phyloP scores from a whole-genome alignment of 768 basidiomycete species.

The Mycena alexandri region DNA sequence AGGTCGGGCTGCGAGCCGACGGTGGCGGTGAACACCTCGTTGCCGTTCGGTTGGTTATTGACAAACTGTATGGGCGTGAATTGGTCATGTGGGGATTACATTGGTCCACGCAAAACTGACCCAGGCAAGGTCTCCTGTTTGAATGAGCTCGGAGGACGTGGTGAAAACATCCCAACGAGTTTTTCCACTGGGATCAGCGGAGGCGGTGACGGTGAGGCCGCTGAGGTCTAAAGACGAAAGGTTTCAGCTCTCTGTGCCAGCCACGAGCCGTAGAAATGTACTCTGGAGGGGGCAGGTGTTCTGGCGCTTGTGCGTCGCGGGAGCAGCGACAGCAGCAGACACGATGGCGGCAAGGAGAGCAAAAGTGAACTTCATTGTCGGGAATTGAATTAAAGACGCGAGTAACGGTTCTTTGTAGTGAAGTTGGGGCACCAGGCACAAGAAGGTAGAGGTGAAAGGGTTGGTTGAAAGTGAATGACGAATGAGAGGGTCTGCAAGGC shows the following conservation, averaged over 20 bases:
- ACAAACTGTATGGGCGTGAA: conserved; percentile 2
- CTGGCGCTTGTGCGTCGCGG: conserved; percentile 26
- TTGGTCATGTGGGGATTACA: background rate
- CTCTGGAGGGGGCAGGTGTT: conserved; percentile 26
- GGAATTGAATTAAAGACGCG: background rate
- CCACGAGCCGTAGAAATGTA: background rate
- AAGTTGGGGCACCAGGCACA: conserved; percentile 14
- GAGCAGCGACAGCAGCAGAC: conserved; percentile 23
- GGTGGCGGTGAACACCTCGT: conserved; percentile 33
- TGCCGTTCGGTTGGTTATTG: conserved; percentile 29
- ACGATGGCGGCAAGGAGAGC: conserved; percentile 22
- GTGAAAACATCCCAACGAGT: conserved; percentile 1
- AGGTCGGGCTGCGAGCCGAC: conserved; percentile 26
- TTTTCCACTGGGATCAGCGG: conserved; percentile 19
- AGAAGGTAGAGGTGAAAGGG: background rate
- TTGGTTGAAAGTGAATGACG: conserved; percentile 21
- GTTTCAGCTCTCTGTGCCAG: background rate
- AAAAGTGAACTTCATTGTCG: conserved; percentile 28
- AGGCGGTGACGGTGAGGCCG: conserved; percentile 20
- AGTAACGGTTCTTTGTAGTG: background rate
- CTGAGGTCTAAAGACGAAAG: conserved; percentile 5
- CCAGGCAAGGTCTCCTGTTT: conserved; percentile 28
- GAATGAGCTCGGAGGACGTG: conserved; percentile 5
- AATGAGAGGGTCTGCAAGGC: background rate
- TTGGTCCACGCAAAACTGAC: background rate